Conservation (phyloP, 441 rosid genomes). For the California macrophylla region DNA sequence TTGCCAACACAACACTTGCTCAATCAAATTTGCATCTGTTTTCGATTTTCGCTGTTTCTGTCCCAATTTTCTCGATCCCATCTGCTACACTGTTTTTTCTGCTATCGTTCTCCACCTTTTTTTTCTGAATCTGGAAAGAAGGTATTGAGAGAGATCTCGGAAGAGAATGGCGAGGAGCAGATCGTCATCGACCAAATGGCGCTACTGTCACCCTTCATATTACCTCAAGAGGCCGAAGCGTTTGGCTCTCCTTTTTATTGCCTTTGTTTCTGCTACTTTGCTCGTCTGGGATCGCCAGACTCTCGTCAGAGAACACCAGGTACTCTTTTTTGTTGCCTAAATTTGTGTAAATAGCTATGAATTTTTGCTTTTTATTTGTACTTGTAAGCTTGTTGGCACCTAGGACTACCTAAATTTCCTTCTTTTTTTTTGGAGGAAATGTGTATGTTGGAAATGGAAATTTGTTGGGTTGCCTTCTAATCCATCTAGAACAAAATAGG, state of each 20-base stretch:
- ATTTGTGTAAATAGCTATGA: background rate
- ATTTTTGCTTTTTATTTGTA: background rate
- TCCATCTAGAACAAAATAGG: background rate
- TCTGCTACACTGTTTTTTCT: background rate
- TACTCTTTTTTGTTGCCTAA: constrained; percentile 9
- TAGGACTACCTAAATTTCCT: background rate
- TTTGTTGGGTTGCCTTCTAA: background rate
- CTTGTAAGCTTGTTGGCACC: background rate
- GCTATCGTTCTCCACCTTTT: background rate
- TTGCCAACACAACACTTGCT: no score
- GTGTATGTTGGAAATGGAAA: background rate
- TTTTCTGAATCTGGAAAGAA: constrained; percentile 5
- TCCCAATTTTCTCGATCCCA: constrained; percentile 5
- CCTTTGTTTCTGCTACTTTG: constrained; percentile 51
- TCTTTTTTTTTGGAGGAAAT: background rate
- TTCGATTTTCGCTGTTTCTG: background rate
- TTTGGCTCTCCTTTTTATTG: constrained; percentile 64
- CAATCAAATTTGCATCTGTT: background rate
- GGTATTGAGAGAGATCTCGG: background rate
- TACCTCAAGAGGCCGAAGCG: constrained; percentile 83
- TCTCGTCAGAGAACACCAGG: constrained; percentile 71
- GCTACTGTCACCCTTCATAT: constrained; percentile 68
- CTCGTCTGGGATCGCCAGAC: constrained; percentile 90
- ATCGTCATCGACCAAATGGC: constrained; percentile 37
- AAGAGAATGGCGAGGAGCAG: constrained; percentile 28